Conservation (phyloP, 345 rosid genomes). For the Melaleuca alternifolia region DNA sequence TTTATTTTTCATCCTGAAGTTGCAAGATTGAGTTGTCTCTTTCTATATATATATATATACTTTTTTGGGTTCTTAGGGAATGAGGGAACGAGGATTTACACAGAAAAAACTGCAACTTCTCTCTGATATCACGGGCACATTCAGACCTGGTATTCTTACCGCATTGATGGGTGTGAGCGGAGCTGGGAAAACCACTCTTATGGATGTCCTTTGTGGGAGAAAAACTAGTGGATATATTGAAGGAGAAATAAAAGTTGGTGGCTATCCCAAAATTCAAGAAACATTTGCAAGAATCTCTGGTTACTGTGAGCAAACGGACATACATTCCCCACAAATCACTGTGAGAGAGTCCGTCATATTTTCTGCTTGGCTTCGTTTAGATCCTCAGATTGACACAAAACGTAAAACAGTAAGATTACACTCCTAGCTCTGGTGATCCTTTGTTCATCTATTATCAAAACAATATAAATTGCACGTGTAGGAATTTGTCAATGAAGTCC, state of each 20-base stretch:
- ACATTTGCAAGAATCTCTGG: slow-evolving; percentile 79
- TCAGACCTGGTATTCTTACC: slow-evolving; percentile 73
- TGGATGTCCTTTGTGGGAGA: slow-evolving; percentile 82
- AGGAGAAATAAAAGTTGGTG: slow-evolving; percentile 62
- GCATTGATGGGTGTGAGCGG: slow-evolving; percentile 86
- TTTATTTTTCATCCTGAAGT: not conserved
- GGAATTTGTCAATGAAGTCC: slow-evolving; percentile 66
- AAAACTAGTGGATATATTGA: slow-evolving; percentile 65
- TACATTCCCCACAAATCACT: slow-evolving; percentile 69
- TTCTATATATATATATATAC: not conserved
- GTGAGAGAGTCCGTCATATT: slow-evolving; percentile 59
- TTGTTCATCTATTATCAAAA: not conserved
- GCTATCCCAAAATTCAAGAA: slow-evolving; percentile 58
- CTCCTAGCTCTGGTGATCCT: not conserved
- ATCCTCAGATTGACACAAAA: slow-evolving; percentile 38
- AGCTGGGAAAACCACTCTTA: slow-evolving; percentile 79
- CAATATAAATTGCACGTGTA: slow-evolving; percentile 2
- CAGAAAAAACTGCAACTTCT: slow-evolving; percentile 51
- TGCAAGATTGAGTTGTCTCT: not conserved
- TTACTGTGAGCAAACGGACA: slow-evolving; percentile 75
- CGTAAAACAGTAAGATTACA: slow-evolving; percentile 38
- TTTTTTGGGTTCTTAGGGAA: slow-evolving; percentile 22
- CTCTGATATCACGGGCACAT: slow-evolving; percentile 46
- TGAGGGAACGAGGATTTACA: slow-evolving; percentile 34
- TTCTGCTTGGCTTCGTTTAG: slow-evolving; percentile 79